Evolutionary conservation across 257 asterid genomes (phyloP).

Genomic region (Plectranthus barbatus): DNA sequence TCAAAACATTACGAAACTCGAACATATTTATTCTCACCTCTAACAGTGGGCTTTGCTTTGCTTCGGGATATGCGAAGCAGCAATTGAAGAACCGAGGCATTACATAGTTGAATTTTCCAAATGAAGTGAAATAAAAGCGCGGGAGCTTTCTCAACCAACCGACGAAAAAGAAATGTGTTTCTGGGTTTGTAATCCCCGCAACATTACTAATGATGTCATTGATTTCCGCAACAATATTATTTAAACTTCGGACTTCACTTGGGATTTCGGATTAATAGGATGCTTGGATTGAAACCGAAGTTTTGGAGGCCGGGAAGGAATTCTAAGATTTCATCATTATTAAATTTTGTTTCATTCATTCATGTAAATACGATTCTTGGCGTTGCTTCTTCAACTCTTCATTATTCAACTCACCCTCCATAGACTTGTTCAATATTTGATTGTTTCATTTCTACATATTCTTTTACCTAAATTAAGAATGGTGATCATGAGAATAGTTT

Average conservation of each 20-base stretch:
- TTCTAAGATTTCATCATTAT: too few relatives aligned
- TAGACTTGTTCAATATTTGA: too few relatives aligned
- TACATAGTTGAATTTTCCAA: slow-evolving; percentile 27
- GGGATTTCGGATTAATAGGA: slow-evolving; percentile 34
- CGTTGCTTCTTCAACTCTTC: too few relatives aligned
- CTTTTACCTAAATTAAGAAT: too few relatives aligned
- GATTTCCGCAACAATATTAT: background rate
- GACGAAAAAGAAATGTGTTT: background rate
- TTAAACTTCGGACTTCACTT: slow-evolving; percentile 25
- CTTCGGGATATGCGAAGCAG: slow-evolving; percentile 31
- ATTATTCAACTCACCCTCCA: too few relatives aligned
- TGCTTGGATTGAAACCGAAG: slow-evolving; percentile 39
- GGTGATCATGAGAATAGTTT: too few relatives aligned
- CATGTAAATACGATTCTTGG: too few relatives aligned
- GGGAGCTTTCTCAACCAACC: slow-evolving; percentile 25
- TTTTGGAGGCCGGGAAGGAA: background rate
- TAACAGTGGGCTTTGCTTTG: slow-evolving; percentile 15
- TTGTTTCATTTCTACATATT: too few relatives aligned
- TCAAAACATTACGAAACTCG: background rate
- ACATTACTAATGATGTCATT: background rate
- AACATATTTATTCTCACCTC: slow-evolving; percentile 6
- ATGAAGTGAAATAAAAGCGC: slow-evolving; percentile 37
- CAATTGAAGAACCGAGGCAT: slow-evolving; percentile 36
- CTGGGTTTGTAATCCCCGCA: slow-evolving; percentile 16
- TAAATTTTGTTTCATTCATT: too few relatives aligned